phyloP scores from a whole-genome alignment of 129 eudicot genomes.

The Arctium lappa region DNA sequence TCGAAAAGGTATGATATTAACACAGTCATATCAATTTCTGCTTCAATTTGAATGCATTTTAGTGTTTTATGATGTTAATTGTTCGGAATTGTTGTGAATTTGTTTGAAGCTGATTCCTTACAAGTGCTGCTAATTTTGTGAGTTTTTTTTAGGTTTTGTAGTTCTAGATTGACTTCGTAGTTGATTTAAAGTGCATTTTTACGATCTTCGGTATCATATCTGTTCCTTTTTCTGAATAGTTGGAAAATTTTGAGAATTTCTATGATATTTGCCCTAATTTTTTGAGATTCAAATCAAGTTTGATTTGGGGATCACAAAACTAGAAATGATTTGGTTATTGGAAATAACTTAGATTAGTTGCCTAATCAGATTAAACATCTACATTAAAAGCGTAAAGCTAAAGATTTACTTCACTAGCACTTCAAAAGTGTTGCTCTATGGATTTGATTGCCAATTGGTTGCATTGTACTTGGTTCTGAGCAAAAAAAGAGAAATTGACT shows the following conservation, averaged over 20 bases:
- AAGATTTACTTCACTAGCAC: neutral
- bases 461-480: neutral
- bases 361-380: conserved; percentile 1
- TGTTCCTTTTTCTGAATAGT: neutral
- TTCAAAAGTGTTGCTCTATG: neutral
- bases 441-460: neutral
- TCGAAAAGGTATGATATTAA: neutral
- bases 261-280: conserved; percentile 12
- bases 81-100: neutral
- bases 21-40: neutral
- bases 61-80: conserved; percentile 10
- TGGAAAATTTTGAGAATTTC: neutral
- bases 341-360: conserved; percentile 1
- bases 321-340: neutral
- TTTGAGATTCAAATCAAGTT: neutral
- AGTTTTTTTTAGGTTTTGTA: neutral
- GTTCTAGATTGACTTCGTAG: neutral
- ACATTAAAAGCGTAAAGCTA: neutral
- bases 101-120: neutral
- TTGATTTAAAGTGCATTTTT: conserved; percentile 10
- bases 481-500: neutral
- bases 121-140: neutral
- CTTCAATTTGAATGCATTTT: conserved; percentile 11
- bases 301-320: neutral
- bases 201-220: neutral